phyloP scores from a whole-genome alignment of 75 land plant species.

The Larix kaempferi region DNA sequence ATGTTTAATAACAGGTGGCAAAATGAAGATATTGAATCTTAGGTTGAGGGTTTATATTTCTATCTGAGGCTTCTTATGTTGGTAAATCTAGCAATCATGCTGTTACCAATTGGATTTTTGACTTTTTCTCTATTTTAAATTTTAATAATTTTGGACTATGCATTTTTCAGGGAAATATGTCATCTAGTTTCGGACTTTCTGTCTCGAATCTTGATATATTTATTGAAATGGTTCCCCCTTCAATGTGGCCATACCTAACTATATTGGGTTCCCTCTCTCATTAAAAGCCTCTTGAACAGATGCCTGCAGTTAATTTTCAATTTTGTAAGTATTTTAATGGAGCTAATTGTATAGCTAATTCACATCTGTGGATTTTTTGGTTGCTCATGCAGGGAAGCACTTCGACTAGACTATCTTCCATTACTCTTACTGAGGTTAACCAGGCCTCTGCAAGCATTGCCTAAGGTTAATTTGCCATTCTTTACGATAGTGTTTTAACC shows the following conservation, averaged over 20 bases:
- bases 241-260: background rate
- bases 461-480: slow-evolving; percentile 61
- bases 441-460: slow-evolving; percentile 55
- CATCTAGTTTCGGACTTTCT: background rate
- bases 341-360: background rate
- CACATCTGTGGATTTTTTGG: no score
- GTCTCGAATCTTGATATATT: background rate
- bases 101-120: background rate
- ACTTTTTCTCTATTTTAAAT: background rate
- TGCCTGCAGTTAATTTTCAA: background rate
- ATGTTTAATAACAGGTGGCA: background rate
- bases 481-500: slow-evolving; percentile 6
- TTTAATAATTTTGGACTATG: background rate
- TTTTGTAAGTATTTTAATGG: background rate
- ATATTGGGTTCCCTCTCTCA: background rate
- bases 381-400: slow-evolving; percentile 46
- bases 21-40: background rate
- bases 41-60: background rate
- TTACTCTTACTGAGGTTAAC: slow-evolving; percentile 56
- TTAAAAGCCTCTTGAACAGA: background rate
- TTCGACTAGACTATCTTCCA: slow-evolving; percentile 79
- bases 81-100: background rate
- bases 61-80: background rate
- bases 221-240: background rate
- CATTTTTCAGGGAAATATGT: background rate